Conservation (phyloP, 208 protist species). For the Trypanosoma boissoni region DNA sequence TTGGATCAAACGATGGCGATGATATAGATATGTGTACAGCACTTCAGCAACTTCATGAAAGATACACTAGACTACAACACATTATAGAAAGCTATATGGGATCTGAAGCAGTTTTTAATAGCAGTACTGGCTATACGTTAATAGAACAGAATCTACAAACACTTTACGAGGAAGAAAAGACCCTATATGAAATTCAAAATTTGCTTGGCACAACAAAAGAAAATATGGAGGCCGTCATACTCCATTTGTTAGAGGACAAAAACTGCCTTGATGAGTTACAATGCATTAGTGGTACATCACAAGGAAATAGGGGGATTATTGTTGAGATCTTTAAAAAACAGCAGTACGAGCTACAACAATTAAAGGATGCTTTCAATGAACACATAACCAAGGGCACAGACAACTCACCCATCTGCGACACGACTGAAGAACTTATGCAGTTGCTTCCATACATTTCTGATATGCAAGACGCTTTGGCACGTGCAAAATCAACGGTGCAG, state of each 20-base stretch:
- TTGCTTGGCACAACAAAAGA: conserved; percentile 12
- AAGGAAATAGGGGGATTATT: background rate
- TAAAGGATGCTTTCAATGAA: conserved; percentile 10
- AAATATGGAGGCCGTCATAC: conserved; percentile 4
- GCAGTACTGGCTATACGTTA: background rate
- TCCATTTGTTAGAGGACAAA: background rate
- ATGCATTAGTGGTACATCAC: background rate
- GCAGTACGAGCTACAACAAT: conserved; percentile 5
- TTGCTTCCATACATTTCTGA: conserved; percentile 5
- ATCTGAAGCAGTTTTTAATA: background rate
- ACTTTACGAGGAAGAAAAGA: background rate
- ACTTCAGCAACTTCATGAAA: conserved; percentile 8
- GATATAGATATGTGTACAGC: conserved; percentile 13
- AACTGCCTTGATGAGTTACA: conserved; percentile 4
- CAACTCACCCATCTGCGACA: background rate
- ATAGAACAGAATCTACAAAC: conserved; percentile 1
- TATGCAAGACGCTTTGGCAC: conserved; percentile 8
- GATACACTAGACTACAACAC: conserved; percentile 9
- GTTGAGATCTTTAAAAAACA: conserved; percentile 3
- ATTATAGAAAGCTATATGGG: conserved; percentile 15
- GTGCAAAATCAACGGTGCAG: background rate
- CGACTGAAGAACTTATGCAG: conserved; percentile 14
- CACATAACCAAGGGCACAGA: background rate
- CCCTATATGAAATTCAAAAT: conserved; percentile 11
- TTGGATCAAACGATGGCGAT: background rate